These are phyloP conservation scores for Andrographis paniculata DNA, from an alignment of 305 asterid species.

Conservation along the genomic window DNA sequence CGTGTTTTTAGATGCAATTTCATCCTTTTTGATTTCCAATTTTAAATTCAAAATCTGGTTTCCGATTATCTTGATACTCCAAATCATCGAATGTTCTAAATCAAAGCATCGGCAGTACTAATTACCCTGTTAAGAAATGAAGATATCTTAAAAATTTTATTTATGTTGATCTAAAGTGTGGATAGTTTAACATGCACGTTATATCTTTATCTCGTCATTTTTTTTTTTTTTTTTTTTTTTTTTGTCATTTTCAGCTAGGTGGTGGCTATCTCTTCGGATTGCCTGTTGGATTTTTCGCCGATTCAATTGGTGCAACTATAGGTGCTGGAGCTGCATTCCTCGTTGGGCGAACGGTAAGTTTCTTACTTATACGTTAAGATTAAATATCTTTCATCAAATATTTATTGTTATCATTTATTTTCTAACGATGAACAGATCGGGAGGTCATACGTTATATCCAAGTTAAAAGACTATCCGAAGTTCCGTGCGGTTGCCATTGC, in stretches of 20 bases:
- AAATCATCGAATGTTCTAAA: too few species aligned
- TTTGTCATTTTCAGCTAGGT: constrained; percentile 69
- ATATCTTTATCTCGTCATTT: too few species aligned
- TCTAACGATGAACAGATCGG: constrained; percentile 22
- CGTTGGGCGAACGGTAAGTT: constrained; percentile 93
- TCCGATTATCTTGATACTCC: too few species aligned
- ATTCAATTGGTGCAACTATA: constrained; percentile 91
- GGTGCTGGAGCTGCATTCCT: constrained; percentile 98
- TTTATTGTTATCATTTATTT: too few species aligned
- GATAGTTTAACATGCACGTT: neutral
- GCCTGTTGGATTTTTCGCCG: constrained; percentile 93
- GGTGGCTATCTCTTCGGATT: constrained; percentile 97
- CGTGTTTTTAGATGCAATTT: neutral
- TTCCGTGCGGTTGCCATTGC: constrained; percentile 96
- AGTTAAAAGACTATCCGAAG: constrained; percentile 82
- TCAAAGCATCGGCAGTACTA: too few species aligned
- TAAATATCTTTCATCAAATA: too few species aligned
- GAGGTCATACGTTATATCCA: constrained; percentile 78
- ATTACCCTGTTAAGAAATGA: too few species aligned
- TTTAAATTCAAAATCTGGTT: constrained; percentile 5
- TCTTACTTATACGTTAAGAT: too few species aligned
- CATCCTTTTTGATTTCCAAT: constrained; percentile 1
- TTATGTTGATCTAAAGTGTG: too few species aligned
- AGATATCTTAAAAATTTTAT: too few species aligned
- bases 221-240: too few species aligned